Base-by-base conservation (phyloP, 2,329 filamentous ascomycete genomes). In the Corniculantispora saksenae region DNA sequence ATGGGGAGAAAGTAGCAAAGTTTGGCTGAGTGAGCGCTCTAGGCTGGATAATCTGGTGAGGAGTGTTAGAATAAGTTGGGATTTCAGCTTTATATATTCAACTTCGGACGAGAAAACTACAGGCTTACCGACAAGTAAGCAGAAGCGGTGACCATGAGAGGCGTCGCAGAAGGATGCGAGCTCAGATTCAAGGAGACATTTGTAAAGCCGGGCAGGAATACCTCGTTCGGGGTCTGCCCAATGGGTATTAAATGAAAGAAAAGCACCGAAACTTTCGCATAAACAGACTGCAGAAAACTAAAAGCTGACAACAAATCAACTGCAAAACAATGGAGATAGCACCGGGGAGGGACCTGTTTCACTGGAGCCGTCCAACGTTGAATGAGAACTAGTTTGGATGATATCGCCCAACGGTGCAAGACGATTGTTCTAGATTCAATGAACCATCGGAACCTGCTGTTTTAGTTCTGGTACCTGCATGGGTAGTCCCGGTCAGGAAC, bases 61-160 rank as follows among this genome's bases (percentile, higher is more conserved):
- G 13, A 19, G 3, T 29, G 19, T 6, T 25, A 12, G 8, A 32
- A 51, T 51, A 19, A 19, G 13, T 5, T 3, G 48, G 48, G 15
- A 51, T 7, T 9, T 4, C 9, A 29, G 21, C 3, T 4, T 13
- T 47, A 6, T 57, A 21, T 7, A 21, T 43, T 43, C 5, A 43
- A 7, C 4, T 43, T 13, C 17, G 17, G 17, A 43, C 17, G 17
- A 43, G 38, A 7, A n/a, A 43, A 4, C 38, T 13, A 13, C 17
- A 13, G 17, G 38, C 12, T 43, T 7, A 13, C 17, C 38, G 3
- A 4, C 35, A 15, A 13, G 38, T 43, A 32, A 32, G 32, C 32
- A 10, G 32, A 32, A 75, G 83, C 15, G 84, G 84, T 10, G 83
- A 84, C 79, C 85, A 85, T 69, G 68, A 77, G 64, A 79, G 79